Base-by-base conservation (phyloP, 306 rosid species). In the Medicago lupulina region DNA sequence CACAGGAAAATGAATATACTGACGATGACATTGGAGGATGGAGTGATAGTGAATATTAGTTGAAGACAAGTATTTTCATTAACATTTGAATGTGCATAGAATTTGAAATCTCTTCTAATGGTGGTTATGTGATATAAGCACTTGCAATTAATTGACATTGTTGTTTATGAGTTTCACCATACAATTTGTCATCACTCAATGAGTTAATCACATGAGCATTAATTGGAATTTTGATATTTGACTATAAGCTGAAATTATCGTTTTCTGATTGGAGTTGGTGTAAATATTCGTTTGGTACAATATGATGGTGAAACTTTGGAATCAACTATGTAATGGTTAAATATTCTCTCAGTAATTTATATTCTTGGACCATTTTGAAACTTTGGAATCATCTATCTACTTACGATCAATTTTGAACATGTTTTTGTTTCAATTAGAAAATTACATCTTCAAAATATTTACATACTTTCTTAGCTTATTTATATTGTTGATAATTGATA, bases 11-110 rank as follows among this genome's bases (percentile, higher is more conserved):
- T 36, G 82, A 73, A 47, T 54, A 53, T 47, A 70, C 4, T 15
- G n/a, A n/a, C n/a, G 71, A 61, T 14, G 81, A 85, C 2, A 8
- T 74, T 72, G 97, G 97, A 73, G 96, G 94, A 79, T 90, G 97
- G 97, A 88, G 74, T 86, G 76, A 87, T 43, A 90, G 97, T 63
- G 43, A 60, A 21, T 67, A 46, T 64, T 81, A 59, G 72, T 74
- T 74, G 51, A 63, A 66, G 16, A 67, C 8, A 46, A 62, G 75
- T 21, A 18, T 50, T 47, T 74, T 58, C 63, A 12, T 5, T 58
- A 79, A 41, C 54, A 16, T 23, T 36, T 60, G 67, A 69, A 62
- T 67, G 47, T 80, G 19, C 78, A 53, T 55, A 21, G 57, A 64
- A 43, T 68, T 49, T 69, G 73, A 60, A 50, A 69, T 75, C 51